phyloP scores from a whole-genome alignment of 2,329 filamentous ascomycete genomes.

The Hymenoscyphus albidus region DNA sequence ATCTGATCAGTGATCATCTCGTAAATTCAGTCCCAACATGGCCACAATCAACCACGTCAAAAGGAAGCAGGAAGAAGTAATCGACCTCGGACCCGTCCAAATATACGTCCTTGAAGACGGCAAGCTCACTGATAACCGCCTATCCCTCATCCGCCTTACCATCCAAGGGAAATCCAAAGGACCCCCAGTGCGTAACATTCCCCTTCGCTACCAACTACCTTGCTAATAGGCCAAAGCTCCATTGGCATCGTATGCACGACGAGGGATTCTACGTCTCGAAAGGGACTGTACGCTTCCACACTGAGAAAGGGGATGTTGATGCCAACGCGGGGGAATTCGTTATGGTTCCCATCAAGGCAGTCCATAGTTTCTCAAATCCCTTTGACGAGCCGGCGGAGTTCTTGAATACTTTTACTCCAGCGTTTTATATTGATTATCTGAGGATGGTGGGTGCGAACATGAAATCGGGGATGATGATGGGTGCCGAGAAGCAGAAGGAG shows the following conservation, averaged over 20 bases:
- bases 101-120: constrained; percentile 38
- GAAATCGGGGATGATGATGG: constrained; percentile 13
- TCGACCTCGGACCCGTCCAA: constrained; percentile 46
- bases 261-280: constrained; percentile 53
- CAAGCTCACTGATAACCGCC: constrained; percentile 42
- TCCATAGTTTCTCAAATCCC: constrained; percentile 55
- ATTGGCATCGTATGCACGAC: constrained; percentile 58
- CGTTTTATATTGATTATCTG: constrained; percentile 23
- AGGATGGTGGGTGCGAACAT: constrained; percentile 17
- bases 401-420: constrained; percentile 54
- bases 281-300: constrained; percentile 50
- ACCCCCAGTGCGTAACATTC: constrained; percentile 37
- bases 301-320: constrained; percentile 43
- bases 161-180: constrained; percentile 45
- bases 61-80: constrained; percentile 44
- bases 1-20: not conserved
- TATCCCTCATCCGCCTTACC: constrained; percentile 46
- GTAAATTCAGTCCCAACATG: not conserved
- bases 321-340: constrained; percentile 51
- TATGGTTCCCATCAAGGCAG: constrained; percentile 49
- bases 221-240: constrained; percentile 18
- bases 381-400: constrained; percentile 51
- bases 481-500: constrained; percentile 15
- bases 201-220: not conserved
- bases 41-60: constrained; percentile 40